phyloP scores from a whole-genome alignment of 2,329 filamentous ascomycete genomes.

The Coniochaeta sp. region DNA sequence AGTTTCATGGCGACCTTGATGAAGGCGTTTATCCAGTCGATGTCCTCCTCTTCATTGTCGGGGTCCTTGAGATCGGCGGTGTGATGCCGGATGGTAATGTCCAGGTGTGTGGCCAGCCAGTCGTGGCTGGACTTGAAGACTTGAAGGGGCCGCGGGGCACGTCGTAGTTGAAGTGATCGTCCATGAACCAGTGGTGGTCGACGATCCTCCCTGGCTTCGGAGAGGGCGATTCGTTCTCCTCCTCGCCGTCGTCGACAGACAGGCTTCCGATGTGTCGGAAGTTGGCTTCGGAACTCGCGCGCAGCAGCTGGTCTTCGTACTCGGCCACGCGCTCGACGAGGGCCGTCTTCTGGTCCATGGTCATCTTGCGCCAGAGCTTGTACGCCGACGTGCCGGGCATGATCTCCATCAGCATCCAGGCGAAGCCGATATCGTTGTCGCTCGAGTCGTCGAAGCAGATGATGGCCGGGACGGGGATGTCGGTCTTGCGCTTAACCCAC shows the following conservation, averaged over 20 bases:
- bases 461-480: slow-evolving; percentile 25
- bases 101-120: slow-evolving; percentile 26
- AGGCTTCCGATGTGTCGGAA: slow-evolving; percentile 20
- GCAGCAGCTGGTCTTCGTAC: slow-evolving; percentile 21
- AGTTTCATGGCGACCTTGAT: slow-evolving; percentile 21
- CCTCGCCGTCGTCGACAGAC: too few species aligned
- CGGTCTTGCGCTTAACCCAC: slow-evolving; percentile 20
- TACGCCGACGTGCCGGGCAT: slow-evolving; percentile 18
- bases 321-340: slow-evolving; percentile 22
- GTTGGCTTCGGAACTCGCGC: slow-evolving; percentile 12
- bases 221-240: background rate
- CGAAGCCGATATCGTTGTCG: slow-evolving; percentile 26
- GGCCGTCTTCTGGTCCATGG: slow-evolving; percentile 22
- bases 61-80: slow-evolving; percentile 11
- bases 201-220: slow-evolving; percentile 20
- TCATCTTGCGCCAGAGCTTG: slow-evolving; percentile 23
- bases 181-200: slow-evolving; percentile 23
- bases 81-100: slow-evolving; percentile 22
- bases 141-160: slow-evolving; percentile 28
- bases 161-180: slow-evolving; percentile 21
- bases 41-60: slow-evolving; percentile 20
- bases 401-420: slow-evolving; percentile 30
- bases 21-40: slow-evolving; percentile 20
- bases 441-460: slow-evolving; percentile 23
- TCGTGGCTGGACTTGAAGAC: slow-evolving; percentile 29